Conservation (phyloP, 257 asterid genomes). For the Thymus quinquecostatus region DNA sequence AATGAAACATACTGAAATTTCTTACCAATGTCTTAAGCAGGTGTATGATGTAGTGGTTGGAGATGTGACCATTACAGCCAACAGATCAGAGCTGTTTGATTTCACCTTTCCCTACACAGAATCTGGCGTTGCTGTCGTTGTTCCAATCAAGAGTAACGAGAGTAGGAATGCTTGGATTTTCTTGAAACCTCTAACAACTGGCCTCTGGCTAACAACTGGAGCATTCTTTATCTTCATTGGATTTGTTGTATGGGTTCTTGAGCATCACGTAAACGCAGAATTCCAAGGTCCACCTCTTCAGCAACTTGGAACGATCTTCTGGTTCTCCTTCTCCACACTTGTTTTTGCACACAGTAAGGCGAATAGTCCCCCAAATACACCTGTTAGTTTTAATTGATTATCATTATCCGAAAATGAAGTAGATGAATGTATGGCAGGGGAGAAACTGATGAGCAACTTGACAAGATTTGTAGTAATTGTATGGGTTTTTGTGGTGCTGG, state of each 20-base stretch:
- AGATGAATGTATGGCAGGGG: conserved; percentile 33
- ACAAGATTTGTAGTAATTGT: conserved; percentile 44
- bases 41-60: conserved; percentile 37
- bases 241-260: conserved; percentile 56
- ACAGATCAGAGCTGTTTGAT: conserved; percentile 38
- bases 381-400: neutral
- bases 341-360: conserved; percentile 57
- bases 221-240: conserved; percentile 52
- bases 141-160: conserved; percentile 38
- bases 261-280: conserved; percentile 51
- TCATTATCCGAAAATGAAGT: neutral
- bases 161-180: conserved; percentile 56
- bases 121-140: conserved; percentile 41
- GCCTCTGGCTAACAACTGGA: conserved; percentile 53
- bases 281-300: conserved; percentile 48
- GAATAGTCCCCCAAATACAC: too few species aligned
- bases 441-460: conserved; percentile 45
- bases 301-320: conserved; percentile 52
- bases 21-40: neutral
- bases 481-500: conserved; percentile 53
- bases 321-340: conserved; percentile 64
- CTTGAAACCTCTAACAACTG: conserved; percentile 48
- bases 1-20: neutral
- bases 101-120: conserved; percentile 50
- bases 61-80: conserved; percentile 40